These are phyloP conservation scores for Fraxinus dipetala DNA, from an alignment of 305 asterid species.

Conservation along the genomic window DNA sequence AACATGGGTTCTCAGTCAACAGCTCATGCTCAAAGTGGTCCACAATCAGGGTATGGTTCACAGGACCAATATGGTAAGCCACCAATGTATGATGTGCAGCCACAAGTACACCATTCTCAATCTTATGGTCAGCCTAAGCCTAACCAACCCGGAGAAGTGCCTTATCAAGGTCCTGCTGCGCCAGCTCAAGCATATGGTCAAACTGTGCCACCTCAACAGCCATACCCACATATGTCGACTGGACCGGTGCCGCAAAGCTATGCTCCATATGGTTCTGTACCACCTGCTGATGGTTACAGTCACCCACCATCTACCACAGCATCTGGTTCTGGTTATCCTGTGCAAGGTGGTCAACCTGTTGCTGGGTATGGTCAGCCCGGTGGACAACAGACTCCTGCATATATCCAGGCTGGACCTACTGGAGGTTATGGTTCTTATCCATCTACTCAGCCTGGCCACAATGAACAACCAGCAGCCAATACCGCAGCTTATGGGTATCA, in stretches of 20 bases:
- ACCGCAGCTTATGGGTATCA: slow-evolving; percentile 69
- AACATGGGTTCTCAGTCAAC: slow-evolving; percentile 69
- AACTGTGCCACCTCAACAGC: slow-evolving; percentile 60
- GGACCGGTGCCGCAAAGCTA: slow-evolving; percentile 64
- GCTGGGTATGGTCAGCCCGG: slow-evolving; percentile 68
- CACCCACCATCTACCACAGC: slow-evolving; percentile 47
- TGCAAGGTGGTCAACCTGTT: slow-evolving; percentile 62
- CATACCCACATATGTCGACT: slow-evolving; percentile 57
- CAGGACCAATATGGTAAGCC: slow-evolving; percentile 77
- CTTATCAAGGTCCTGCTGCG: slow-evolving; percentile 56
- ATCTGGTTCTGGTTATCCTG: slow-evolving; percentile 59
- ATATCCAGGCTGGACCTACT: slow-evolving; percentile 50
- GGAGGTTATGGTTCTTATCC: slow-evolving; percentile 77
- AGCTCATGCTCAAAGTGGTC: slow-evolving; percentile 58
- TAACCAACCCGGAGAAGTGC: slow-evolving; percentile 59
- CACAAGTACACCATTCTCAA: slow-evolving; percentile 59
- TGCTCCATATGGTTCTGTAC: slow-evolving; percentile 58
- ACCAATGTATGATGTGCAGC: slow-evolving; percentile 56
- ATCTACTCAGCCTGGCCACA: slow-evolving; percentile 60
- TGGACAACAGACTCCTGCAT: slow-evolving; percentile 54
- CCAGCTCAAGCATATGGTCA: slow-evolving; percentile 62
- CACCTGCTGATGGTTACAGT: slow-evolving; percentile 60
- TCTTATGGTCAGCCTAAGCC: slow-evolving; percentile 77
- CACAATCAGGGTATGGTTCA: slow-evolving; percentile 58
- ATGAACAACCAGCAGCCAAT: slow-evolving; percentile 59